phyloP scores from a whole-genome alignment of 1,284 basidiomycete genomes.

The Apiotrichum brassicae region DNA sequence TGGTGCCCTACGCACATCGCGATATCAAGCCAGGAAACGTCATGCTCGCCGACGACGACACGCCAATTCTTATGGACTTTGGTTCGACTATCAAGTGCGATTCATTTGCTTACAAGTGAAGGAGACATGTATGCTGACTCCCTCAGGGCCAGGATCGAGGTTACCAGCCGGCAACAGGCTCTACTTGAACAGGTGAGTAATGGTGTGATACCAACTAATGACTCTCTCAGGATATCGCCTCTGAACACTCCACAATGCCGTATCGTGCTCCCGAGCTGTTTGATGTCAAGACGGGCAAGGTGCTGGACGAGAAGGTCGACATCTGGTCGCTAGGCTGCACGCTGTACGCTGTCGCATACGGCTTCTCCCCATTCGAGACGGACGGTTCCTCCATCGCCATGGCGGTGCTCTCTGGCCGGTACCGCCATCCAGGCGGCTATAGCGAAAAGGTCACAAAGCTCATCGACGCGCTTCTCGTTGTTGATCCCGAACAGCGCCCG shows the following conservation, averaged over 20 bases:
- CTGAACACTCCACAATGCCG: constrained; percentile 93
- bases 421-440: constrained; percentile 65
- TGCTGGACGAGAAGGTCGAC: constrained; percentile 88
- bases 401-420: constrained; percentile 85
- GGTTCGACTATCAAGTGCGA: constrained; percentile 60
- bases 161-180: constrained; percentile 73
- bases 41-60: constrained; percentile 89
- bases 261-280: constrained; percentile 92
- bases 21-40: constrained; percentile 97
- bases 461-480: constrained; percentile 74
- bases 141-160: constrained; percentile 38
- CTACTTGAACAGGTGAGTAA: constrained; percentile 65
- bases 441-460: constrained; percentile 71
- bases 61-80: constrained; percentile 96
- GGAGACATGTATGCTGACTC: neutral
- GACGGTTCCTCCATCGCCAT: constrained; percentile 87
- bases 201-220: too few relatives aligned
- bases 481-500: constrained; percentile 71
- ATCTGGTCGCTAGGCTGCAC: constrained; percentile 95
- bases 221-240: constrained; percentile 75
- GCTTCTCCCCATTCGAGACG: constrained; percentile 87
- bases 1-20: constrained; percentile 89
- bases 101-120: neutral
- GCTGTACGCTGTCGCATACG: constrained; percentile 83
- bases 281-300: constrained; percentile 83